These are phyloP conservation scores for Leccinum arenicola DNA, from an alignment of 768 basidiomycete species.

Conservation along the genomic window DNA sequence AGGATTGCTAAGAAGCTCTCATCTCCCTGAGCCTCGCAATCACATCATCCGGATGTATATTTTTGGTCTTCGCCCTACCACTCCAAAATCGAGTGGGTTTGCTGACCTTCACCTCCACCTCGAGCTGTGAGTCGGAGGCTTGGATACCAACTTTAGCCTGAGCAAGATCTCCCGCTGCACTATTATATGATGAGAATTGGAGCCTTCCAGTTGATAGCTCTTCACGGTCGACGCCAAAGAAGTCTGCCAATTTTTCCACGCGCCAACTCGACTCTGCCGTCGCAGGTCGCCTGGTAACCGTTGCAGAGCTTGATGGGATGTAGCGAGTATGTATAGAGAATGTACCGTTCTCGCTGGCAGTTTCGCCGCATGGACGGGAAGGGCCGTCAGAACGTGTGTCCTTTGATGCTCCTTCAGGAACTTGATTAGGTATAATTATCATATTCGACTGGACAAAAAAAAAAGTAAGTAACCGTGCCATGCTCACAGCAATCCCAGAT, in stretches of 20 bases:
- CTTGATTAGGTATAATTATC: neutral
- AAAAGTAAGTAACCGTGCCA: conserved; percentile 3
- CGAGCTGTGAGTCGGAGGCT: conserved; percentile 5
- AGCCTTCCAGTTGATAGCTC: neutral
- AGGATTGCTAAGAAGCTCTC: conserved; percentile 26
- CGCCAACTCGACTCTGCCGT: conserved; percentile 11
- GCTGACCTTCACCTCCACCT: conserved; percentile 40
- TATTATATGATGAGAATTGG: neutral
- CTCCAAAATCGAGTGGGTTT: conserved; percentile 41
- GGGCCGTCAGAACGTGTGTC: conserved; percentile 1
- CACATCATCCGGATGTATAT: conserved; percentile 40
- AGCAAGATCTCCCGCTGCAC: conserved; percentile 5
- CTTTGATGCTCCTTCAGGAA: neutral
- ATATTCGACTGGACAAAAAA: neutral
- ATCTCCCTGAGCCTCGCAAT: conserved; percentile 44
- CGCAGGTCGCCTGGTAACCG: neutral
- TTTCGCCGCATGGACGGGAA: neutral
- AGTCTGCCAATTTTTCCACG: conserved; percentile 13
- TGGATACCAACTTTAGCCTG: neutral
- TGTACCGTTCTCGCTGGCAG: neutral
- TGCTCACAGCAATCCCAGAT: neutral
- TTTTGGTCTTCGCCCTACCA: conserved; percentile 28
- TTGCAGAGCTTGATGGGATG: neutral
- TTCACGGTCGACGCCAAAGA: conserved; percentile 16
- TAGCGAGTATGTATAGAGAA: neutral